Evolutionary conservation across 495 filamentous ascomycete genomes (phyloP).

Genomic region (Rostrohypoxylon terebratum): DNA sequence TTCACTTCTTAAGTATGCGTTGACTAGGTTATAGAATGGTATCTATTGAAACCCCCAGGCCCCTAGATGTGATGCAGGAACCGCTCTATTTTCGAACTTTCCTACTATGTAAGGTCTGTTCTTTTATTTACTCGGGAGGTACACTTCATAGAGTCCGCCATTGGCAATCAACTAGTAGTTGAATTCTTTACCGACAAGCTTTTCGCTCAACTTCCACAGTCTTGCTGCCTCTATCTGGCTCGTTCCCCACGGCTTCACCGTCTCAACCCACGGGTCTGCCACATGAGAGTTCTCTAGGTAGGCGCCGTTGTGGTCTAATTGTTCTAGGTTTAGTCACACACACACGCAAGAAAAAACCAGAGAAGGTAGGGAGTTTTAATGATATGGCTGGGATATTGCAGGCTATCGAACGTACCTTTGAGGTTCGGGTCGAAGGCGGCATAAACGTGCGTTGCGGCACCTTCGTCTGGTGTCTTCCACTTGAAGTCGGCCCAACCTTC

Average conservation of each 20-base stretch:
- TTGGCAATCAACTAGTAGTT: slow-evolving; percentile 1
- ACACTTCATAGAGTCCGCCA: not conserved
- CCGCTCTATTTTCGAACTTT: too few relatives aligned
- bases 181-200: slow-evolving; percentile 52
- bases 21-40: too few relatives aligned
- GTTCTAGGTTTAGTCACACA: not conserved
- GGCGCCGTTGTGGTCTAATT: slow-evolving; percentile 51
- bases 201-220: slow-evolving; percentile 55
- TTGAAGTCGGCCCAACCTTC: slow-evolving; percentile 52
- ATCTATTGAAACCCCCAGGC: too few relatives aligned
- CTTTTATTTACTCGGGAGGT: too few relatives aligned
- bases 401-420: slow-evolving; percentile 43
- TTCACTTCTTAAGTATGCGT: too few relatives aligned
- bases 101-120: too few relatives aligned
- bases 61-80: too few relatives aligned
- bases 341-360: too few relatives aligned
- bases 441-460: slow-evolving; percentile 60
- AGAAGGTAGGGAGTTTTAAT: too few relatives aligned
- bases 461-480: slow-evolving; percentile 52
- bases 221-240: slow-evolving; percentile 57
- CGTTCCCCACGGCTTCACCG: slow-evolving; percentile 52
- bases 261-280: slow-evolving; percentile 51
- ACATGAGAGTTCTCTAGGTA: slow-evolving; percentile 57
- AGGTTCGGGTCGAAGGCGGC: slow-evolving; percentile 59
- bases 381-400: not conserved